phyloP scores from a whole-genome alignment of 495 filamentous ascomycete species.

The Penicillium cinerascens region DNA sequence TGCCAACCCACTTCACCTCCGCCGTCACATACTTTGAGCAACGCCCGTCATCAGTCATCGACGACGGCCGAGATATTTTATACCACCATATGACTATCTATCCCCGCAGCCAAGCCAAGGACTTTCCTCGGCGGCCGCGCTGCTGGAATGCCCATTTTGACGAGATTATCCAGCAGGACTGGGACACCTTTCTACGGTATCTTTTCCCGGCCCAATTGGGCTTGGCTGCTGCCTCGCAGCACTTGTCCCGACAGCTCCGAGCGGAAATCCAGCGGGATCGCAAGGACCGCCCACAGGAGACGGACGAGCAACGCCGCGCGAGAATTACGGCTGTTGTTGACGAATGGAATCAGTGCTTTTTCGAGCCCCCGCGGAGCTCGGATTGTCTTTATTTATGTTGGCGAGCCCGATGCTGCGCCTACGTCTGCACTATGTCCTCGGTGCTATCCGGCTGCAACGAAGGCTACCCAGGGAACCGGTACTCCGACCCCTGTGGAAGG shows the following conservation, averaged over 20 bases:
- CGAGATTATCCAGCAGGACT: slow-evolving; percentile 47
- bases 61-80: slow-evolving; percentile 24
- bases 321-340: slow-evolving; percentile 43
- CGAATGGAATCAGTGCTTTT: slow-evolving; percentile 55
- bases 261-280: slow-evolving; percentile 43
- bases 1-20: slow-evolving; percentile 39
- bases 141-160: slow-evolving; percentile 36
- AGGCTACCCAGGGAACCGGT: slow-evolving; percentile 21
- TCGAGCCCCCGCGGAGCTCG: slow-evolving; percentile 39
- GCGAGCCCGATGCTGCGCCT: slow-evolving; percentile 37
- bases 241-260: slow-evolving; percentile 39
- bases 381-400: slow-evolving; percentile 39
- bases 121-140: slow-evolving; percentile 45
- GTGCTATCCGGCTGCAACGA: slow-evolving; percentile 45
- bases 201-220: slow-evolving; percentile 44
- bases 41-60: slow-evolving; percentile 28
- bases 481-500: slow-evolving; percentile 6
- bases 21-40: slow-evolving; percentile 46
- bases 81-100: slow-evolving; percentile 45
- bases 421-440: slow-evolving; percentile 40
- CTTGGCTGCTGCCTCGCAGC: slow-evolving; percentile 36
- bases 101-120: slow-evolving; percentile 42
- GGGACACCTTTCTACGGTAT: slow-evolving; percentile 49
- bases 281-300: slow-evolving; percentile 42
- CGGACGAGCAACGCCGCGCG: slow-evolving; percentile 38